Evolutionary conservation across 257 asterid species (phyloP), one percentile per base, ranked within the genome.

Genomic region (Osmanthus fragrans): DNA sequence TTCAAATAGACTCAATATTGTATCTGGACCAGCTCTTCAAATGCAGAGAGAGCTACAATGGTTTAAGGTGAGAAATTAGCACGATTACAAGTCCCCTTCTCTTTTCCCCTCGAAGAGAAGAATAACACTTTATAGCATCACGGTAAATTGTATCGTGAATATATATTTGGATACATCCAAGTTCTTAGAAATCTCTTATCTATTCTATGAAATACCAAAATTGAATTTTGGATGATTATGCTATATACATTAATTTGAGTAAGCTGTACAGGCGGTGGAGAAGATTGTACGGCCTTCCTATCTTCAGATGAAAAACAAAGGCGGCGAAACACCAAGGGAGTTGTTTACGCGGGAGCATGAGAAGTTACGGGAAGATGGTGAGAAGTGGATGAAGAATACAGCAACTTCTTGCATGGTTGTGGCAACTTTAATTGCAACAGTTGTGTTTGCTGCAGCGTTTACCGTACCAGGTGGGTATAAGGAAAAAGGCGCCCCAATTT

Each of bases 41-140:
- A 81, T 84, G 84, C 88, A 86, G 72, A 81, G 78, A 66, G 90
- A 86, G 77, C 51, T 81, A 9, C 37, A 67, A 42, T 84, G 90
- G 90, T 86, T 79, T 64, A 74, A 77, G 86, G 88, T 86, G 16
- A 51, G 74, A 23, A 37, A 11, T 9, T 51, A 32, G 3, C 34
- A 2, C 3, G 34, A 32, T 32, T 32, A 32, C 34, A 32, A 32
- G 34, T 32, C 34, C 3, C 34, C 34, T 32, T 32, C 34, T n/a
- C n/a, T n/a, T n/a, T n/a, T n/a, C n/a, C n/a, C n/a, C n/a, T 32
- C 34, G 4, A 16, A 16, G 19, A 47, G n/a, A 47, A 12, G 19
- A 47, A 7, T 5, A 16, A 47, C n/a, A 3, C 58, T 47, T 40
- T 40, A 40, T 10, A 40, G 13, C 47, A 40, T 40, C 3, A 32